Evolutionary conservation across 2,329 filamentous ascomycete species (phyloP), one percentile per base, ranked within the genome.

Genomic region (Rachicladosporium sp.): DNA sequence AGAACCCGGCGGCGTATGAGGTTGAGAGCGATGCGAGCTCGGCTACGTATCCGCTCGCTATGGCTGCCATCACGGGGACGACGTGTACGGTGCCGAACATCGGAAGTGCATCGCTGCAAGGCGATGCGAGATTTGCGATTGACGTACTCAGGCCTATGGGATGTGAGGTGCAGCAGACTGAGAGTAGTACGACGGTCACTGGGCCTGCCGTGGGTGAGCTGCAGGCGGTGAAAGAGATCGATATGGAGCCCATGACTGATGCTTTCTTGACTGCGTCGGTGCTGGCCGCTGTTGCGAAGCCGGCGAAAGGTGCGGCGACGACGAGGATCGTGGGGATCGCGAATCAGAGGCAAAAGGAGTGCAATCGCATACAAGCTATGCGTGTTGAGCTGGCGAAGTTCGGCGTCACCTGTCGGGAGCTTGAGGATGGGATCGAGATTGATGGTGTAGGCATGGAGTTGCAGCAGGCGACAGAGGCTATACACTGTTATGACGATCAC

Each of bases 201-300:
- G 91, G 91, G 1, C 91, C 91, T n/a, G 63, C 74, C 2, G 62
- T 71, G 40, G 89, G 91, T 8, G 64, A 72, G 10, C 66, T 98
- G 31, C 78, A 78, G 50, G 80, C 84, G 1, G 67, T 98, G 9
- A 66, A 78, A 11, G 81, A 89, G 43, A 78, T 98, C 21, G 88
- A 98, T 55, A 98, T 98, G 91, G 91, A 96, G 60, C 83, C 89
- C 1, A 98, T 98, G 91, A 98, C 91, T 0, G 91, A 98, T 62
- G 91, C 91, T 36, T 98, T 98, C 69, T 71, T 98, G 38, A 95
- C 88, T 4, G 91, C 91, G 11, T 93, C 87, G 2, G 87, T 94
- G 4, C 72, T 98, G 35, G 91, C 87, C 19, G 91, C 91, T 29
- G 85, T 94, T 33, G 87, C 89, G 7, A 77, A 74, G 10, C 85